Conservation (phyloP, 306 rosid species). For the Castanea sativa region DNA sequence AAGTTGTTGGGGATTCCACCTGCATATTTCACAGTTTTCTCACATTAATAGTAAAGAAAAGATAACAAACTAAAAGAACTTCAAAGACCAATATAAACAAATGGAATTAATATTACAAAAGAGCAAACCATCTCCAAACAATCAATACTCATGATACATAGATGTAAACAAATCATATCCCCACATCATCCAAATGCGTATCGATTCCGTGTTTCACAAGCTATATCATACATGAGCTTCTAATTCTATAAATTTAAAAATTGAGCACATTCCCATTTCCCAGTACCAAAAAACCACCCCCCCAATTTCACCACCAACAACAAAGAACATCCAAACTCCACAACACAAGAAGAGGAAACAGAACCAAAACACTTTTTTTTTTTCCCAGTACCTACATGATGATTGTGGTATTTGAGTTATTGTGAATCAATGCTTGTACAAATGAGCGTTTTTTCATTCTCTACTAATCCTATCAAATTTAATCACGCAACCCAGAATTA, state of each 20-base stretch:
- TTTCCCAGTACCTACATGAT: too few species aligned
- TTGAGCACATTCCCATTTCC: background rate
- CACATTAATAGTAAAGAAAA: background rate
- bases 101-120: background rate
- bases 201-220: background rate
- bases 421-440: background rate
- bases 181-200: background rate
- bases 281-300: background rate
- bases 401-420: background rate
- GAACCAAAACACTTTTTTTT: background rate
- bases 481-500: background rate
- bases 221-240: background rate
- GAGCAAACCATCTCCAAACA: background rate
- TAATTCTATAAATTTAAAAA: background rate
- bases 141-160: background rate
- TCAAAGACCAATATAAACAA: background rate
- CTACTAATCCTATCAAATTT: background rate
- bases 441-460: background rate
- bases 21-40: background rate
- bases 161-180: background rate
- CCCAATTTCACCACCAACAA: background rate
- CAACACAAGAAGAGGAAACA: background rate
- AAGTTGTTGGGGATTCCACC: background rate
- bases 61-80: background rate
- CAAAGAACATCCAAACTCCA: background rate